phyloP scores from a whole-genome alignment of 768 basidiomycete genomes.

The Plicaturopsis crispa region DNA sequence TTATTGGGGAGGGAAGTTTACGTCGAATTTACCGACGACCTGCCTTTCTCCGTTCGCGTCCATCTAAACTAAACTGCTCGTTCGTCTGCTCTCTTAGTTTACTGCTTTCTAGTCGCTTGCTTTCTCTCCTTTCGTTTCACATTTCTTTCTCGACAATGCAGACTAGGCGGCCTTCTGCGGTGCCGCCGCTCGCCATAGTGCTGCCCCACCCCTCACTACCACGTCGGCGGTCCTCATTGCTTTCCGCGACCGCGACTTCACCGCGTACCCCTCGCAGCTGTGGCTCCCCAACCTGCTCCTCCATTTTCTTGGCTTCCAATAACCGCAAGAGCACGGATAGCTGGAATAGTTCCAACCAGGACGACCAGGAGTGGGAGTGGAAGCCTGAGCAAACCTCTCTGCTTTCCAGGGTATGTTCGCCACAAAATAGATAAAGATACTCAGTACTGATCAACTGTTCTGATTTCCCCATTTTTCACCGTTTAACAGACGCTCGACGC shows the following conservation, averaged over 20 bases:
- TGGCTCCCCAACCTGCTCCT: conserved; percentile 45
- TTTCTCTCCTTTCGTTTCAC: neutral
- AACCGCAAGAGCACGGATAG: conserved; percentile 69
- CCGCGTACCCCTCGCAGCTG: conserved; percentile 57
- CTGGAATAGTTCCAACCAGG: conserved; percentile 76
- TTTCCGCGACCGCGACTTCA: conserved; percentile 35
- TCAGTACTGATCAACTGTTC: conserved; percentile 5
- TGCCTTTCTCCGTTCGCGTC: conserved; percentile 16
- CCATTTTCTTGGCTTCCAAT: conserved; percentile 40
- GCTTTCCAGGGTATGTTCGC: conserved; percentile 50
- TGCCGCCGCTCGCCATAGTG: conserved; percentile 52
- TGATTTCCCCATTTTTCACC: conserved; percentile 8
- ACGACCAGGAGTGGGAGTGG: conserved; percentile 67
- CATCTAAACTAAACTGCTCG: too few species aligned
- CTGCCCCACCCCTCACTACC: conserved; percentile 52
- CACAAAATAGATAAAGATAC: too few species aligned
- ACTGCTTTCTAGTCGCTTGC: neutral
- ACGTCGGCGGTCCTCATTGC: conserved; percentile 40
- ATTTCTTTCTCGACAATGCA: conserved; percentile 28
- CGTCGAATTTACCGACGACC: too few species aligned
- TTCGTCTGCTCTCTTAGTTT: too few species aligned
- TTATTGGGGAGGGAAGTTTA: too few species aligned
- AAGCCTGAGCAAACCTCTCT: conserved; percentile 64
- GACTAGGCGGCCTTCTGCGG: conserved; percentile 40
- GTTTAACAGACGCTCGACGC: conserved; percentile 66